These are phyloP conservation scores for Lepraria neglecta DNA, from an alignment of 495 filamentous ascomycete species.

Conservation along the genomic window DNA sequence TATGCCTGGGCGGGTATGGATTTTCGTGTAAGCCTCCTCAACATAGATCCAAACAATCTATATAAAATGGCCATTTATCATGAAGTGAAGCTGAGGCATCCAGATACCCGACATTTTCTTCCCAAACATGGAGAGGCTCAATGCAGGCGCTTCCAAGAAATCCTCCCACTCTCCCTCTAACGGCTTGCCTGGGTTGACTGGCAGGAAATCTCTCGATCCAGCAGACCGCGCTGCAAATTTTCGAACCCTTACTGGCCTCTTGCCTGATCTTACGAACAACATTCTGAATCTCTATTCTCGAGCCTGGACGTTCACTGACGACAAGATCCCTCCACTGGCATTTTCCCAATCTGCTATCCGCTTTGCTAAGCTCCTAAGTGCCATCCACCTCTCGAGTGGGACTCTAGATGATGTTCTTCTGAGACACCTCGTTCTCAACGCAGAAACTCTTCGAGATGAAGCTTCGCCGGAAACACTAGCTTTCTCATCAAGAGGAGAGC, in stretches of 20 bases:
- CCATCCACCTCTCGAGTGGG: constrained; percentile 62
- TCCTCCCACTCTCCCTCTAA: constrained; percentile 31
- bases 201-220: constrained; percentile 33
- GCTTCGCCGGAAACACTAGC: constrained; percentile 35
- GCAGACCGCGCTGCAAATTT: constrained; percentile 52
- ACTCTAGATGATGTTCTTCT: constrained; percentile 60
- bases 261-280: constrained; percentile 72
- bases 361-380: constrained; percentile 65
- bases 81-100: constrained; percentile 19
- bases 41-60: constrained; percentile 15
- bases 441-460: constrained; percentile 34
- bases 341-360: constrained; percentile 78
- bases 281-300: constrained; percentile 78
- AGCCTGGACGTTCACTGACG: constrained; percentile 65
- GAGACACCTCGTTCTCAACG: constrained; percentile 58
- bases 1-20: constrained; percentile 79
- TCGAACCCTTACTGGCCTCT: constrained; percentile 53
- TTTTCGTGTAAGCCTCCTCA: constrained; percentile 58
- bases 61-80: not conserved
- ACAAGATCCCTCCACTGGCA: constrained; percentile 72
- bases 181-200: constrained; percentile 42
- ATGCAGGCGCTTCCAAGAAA: constrained; percentile 36
- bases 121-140: constrained; percentile 49
- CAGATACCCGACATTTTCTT: constrained; percentile 60
- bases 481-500: constrained; percentile 55